phyloP scores from a whole-genome alignment of 2,329 filamentous ascomycete genomes.

The Clarireedia paspali region DNA sequence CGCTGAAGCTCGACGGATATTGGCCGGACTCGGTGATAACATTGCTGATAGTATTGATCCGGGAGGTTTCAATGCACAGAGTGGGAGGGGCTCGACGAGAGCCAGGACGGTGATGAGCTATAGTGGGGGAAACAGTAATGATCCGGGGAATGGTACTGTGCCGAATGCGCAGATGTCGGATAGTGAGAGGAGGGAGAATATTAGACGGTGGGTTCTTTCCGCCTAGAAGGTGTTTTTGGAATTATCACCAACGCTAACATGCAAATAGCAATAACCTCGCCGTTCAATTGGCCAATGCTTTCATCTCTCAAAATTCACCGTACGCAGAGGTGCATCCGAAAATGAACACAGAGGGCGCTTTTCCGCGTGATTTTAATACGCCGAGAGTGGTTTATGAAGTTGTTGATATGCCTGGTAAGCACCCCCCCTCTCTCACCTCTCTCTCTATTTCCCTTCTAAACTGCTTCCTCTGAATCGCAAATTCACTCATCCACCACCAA shows the following conservation, averaged over 20 bases:
- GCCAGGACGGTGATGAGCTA: too few relatives aligned
- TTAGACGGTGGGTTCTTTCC: slow-evolving; percentile 11
- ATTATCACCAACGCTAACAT: background rate
- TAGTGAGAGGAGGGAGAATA: background rate
- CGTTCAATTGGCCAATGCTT: slow-evolving; percentile 18
- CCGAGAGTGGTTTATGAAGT: slow-evolving; percentile 16
- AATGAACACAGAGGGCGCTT: slow-evolving; percentile 9
- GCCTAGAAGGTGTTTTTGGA: background rate
- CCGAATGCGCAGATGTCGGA: background rate
- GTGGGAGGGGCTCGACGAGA: too few relatives aligned
- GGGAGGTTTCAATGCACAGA: too few relatives aligned
- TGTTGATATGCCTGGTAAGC: slow-evolving; percentile 16
- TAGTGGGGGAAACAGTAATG: too few relatives aligned
- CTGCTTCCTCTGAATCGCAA: background rate
- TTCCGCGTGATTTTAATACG: slow-evolving; percentile 16
- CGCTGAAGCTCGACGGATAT: too few relatives aligned
- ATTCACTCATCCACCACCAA: background rate
- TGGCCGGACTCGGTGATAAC: too few relatives aligned
- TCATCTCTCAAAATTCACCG: slow-evolving; percentile 7
- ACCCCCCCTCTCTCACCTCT: slow-evolving; percentile 3
- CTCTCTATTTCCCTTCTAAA: background rate
- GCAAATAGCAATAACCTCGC: slow-evolving; percentile 15
- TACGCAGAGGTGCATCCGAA: slow-evolving; percentile 22
- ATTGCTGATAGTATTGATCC: too few relatives aligned
- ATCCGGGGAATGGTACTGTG: background rate